These are phyloP conservation scores for Austroboletus festivus DNA, from an alignment of 768 basidiomycete species.

Conservation along the genomic window DNA sequence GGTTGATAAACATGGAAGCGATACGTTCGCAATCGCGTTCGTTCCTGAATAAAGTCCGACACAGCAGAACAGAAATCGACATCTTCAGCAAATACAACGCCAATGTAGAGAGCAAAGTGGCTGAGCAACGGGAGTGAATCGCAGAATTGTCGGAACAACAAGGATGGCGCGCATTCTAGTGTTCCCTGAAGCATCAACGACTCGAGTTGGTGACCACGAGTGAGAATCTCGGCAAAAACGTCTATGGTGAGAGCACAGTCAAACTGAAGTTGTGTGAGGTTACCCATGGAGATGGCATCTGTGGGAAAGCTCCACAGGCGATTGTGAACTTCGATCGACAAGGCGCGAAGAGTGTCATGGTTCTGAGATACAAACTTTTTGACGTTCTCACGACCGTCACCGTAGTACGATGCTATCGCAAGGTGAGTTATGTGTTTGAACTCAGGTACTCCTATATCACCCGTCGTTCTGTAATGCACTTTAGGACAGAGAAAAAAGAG, in stretches of 20 bases:
- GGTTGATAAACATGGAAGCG: constrained; percentile 42
- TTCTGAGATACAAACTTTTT: constrained; percentile 52
- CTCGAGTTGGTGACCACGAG: constrained; percentile 62
- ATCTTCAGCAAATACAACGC: constrained; percentile 42
- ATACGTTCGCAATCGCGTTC: constrained; percentile 49
- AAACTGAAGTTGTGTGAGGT: constrained; percentile 64
- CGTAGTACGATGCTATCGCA: constrained; percentile 47
- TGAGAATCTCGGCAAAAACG: constrained; percentile 57
- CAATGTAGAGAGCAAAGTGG: constrained; percentile 59
- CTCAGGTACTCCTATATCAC: constrained; percentile 46
- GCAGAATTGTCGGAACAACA: constrained; percentile 37
- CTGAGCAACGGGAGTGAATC: constrained; percentile 58
- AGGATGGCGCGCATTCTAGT: constrained; percentile 50
- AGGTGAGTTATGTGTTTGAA: constrained; percentile 60
- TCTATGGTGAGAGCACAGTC: constrained; percentile 52
- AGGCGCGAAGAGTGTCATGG: constrained; percentile 47
- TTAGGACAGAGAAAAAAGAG: neutral
- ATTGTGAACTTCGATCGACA: constrained; percentile 56
- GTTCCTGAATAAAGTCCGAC: constrained; percentile 60
- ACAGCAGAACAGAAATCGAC: constrained; percentile 67
- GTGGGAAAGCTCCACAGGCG: constrained; percentile 56
- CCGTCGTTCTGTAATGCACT: constrained; percentile 27
- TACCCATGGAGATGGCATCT: constrained; percentile 51
- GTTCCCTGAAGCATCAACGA: constrained; percentile 52
- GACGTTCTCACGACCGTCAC: constrained; percentile 36